Conservation (phyloP, 768 basidiomycete genomes). For the Lactarius hatsudake region DNA sequence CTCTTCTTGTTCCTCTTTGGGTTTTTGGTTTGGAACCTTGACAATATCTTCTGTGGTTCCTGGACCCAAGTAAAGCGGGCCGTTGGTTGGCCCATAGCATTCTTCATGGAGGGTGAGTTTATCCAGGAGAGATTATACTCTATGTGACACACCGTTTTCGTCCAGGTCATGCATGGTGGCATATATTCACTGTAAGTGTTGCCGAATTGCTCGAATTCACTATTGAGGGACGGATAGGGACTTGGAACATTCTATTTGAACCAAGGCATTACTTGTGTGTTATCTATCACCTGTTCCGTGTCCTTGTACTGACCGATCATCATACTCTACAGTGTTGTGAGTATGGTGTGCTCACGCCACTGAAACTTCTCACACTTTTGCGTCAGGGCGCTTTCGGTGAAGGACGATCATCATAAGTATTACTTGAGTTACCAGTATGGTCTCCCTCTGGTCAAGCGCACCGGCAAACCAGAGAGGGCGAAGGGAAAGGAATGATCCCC, state of each 20-base stretch:
- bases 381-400: conserved; percentile 54
- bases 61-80: conserved; percentile 54
- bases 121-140: not conserved
- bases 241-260: conserved; percentile 36
- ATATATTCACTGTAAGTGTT: conserved; percentile 56
- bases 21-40: conserved; percentile 77
- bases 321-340: conserved; percentile 30
- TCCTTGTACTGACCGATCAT: not conserved
- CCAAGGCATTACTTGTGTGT: conserved; percentile 36
- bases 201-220: conserved; percentile 1
- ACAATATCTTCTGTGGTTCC: conserved; percentile 68
- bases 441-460: conserved; percentile 39
- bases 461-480: not conserved
- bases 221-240: conserved; percentile 28
- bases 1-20: conserved; percentile 56
- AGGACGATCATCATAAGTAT: conserved; percentile 55
- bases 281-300: not conserved
- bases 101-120: conserved; percentile 56
- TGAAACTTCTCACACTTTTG: conserved; percentile 2
- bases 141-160: conserved; percentile 9
- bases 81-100: conserved; percentile 64
- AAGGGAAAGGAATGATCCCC: not conserved
- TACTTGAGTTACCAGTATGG: conserved; percentile 42
- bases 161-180: conserved; percentile 73
- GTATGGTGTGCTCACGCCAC: conserved; percentile 8